Evolutionary conservation across 768 basidiomycete species (phyloP), one percentile per base, ranked within the genome.

Genomic region (Goffeauzyma gilvescens): DNA sequence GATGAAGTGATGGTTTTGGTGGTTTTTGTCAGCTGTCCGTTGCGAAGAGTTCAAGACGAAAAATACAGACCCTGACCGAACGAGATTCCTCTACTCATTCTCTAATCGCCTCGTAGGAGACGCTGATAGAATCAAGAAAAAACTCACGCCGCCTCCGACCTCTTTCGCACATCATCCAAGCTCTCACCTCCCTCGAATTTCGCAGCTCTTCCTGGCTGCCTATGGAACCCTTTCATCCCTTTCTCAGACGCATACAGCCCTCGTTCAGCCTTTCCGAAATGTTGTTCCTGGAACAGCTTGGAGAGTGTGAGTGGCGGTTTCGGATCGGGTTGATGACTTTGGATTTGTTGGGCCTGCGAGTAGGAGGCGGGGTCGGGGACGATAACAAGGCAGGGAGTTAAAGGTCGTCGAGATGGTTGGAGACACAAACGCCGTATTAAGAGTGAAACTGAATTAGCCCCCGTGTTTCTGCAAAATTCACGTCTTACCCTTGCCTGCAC

Each of bases 231-330:
- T 22, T 48, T 47, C 17, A 44, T 37, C 26, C 46, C 44, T 32
- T 44, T 32, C 35, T 38, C 21, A 33, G 37, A 32, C 38, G 26
- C 26, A 27, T 44, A 51, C 12, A 44, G 38, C 32, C 50, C 44
- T 33, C 49, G 60, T 53, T 58, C 58, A 38, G 65, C 67, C 42
- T 56, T 55, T 6, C 67, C 67, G 28, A 66, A 69, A 51, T 65
- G 56, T 49, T 69, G 67, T 46, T 69, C 67, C 10, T 65, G 54
- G 4, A 69, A 46, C n/a, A 67, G 38, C 1, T 50, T 43, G 0
- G 58, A 55, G 15, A 55, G 44, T 5, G 59, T 62, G 31, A 66
- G 38, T 6, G 53, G 48, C 5, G 63, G 62, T 39, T 53, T 52
- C 0, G 59, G 58, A 15, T 54, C 49, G 4, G 50, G 44, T 47